Evolutionary conservation across 805 yeast genomes (phyloP).

Genomic region (Starmerella sirachaensis): DNA sequence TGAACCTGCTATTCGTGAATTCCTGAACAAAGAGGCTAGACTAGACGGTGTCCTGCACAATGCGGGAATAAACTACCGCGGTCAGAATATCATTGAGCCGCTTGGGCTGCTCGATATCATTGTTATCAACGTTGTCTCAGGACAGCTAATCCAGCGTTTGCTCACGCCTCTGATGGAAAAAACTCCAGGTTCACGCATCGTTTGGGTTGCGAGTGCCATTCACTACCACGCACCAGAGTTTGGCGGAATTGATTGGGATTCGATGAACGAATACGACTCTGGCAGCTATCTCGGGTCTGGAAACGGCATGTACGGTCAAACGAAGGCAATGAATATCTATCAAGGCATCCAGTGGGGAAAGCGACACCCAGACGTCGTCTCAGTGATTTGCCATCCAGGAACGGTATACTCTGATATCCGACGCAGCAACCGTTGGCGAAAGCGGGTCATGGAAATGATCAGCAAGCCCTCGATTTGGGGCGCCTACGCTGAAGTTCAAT

Average conservation of each 20-base stretch:
- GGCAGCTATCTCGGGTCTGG: constrained; percentile 18
- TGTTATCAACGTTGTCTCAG: constrained; percentile 38
- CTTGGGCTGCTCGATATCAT: constrained; percentile 28
- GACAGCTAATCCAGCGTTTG: constrained; percentile 32
- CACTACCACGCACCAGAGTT: constrained; percentile 27
- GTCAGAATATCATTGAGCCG: constrained; percentile 11
- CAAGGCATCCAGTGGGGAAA: constrained; percentile 32
- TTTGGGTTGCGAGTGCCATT: constrained; percentile 37
- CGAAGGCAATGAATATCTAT: constrained; percentile 35
- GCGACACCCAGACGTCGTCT: constrained; percentile 27
- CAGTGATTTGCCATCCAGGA: constrained; percentile 35
- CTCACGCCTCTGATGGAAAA: constrained; percentile 28
- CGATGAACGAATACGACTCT: constrained; percentile 24
- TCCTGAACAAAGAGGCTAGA: constrained; percentile 23
- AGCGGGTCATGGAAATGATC: constrained; percentile 14
- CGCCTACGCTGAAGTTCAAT: constrained; percentile 36
- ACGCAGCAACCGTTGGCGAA: constrained; percentile 23
- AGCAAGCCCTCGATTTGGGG: constrained; percentile 29
- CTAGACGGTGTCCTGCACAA: constrained; percentile 34
- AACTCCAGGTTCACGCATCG: constrained; percentile 31
- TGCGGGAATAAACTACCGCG: constrained; percentile 23
- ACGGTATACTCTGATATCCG: constrained; percentile 31
- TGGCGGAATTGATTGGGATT: constrained; percentile 33
- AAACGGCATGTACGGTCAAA: constrained; percentile 33
- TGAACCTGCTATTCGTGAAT: constrained; percentile 29